Percentiles rank a stretch among this genome's conserved stretches.
Conservation (phyloP, 129 eudicot genomes). For the Dittrichia graveolens region DNA sequence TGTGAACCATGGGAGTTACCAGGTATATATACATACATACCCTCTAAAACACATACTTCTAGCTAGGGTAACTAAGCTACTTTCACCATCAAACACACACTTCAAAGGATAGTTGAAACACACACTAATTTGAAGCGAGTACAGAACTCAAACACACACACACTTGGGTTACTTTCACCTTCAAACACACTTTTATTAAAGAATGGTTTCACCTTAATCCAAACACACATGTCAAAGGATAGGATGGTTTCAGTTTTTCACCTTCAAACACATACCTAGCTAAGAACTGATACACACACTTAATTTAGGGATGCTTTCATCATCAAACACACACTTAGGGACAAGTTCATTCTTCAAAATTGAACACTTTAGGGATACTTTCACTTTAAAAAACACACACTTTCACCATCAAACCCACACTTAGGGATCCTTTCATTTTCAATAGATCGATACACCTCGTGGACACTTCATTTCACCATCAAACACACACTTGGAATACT, state of each 20-base stretch:
- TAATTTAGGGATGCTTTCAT: neutral
- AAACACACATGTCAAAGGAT: neutral
- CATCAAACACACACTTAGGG: neutral
- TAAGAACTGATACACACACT: neutral
- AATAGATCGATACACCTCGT: neutral
- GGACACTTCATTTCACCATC: conserved; percentile 5
- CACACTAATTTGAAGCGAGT: no score
- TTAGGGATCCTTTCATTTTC: neutral
- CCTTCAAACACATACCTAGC: conserved; percentile 12
- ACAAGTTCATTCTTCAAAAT: neutral
- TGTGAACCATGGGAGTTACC: conserved; percentile 85
- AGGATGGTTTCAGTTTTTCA: neutral
- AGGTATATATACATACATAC: conserved; percentile 32
- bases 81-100: conserved; percentile 27
- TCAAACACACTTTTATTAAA: neutral
- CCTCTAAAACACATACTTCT: neutral
- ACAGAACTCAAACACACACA: neutral
- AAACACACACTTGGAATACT: neutral
- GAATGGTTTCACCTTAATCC: neutral
- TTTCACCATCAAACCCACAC: neutral
- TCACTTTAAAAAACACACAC: neutral
- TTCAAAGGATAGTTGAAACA: neutral
- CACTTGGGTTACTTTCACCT: neutral
- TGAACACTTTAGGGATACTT: neutral
- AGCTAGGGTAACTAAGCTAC: neutral